Evolutionary conservation across 495 filamentous ascomycete genomes (phyloP).

Genomic region (Penicillium dipodomyicola): DNA sequence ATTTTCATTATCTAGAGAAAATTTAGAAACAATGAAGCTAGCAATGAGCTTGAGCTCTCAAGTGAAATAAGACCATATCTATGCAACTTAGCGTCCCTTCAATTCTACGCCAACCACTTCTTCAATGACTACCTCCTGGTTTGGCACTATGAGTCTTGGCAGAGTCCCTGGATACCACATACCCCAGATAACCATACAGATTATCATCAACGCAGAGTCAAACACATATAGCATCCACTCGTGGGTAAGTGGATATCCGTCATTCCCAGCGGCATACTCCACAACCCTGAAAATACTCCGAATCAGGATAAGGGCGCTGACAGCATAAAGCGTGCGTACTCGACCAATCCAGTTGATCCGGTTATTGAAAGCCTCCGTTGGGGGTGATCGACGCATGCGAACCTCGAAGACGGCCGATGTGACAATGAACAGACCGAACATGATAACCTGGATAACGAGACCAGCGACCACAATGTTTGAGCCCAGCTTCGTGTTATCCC

Average conservation of each 20-base stretch:
- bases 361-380: constrained; percentile 10
- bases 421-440: constrained; percentile 38
- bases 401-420: constrained; percentile 28
- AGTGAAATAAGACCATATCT: background rate
- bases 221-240: constrained; percentile 20
- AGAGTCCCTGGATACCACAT: constrained; percentile 7
- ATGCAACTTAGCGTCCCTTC: background rate
- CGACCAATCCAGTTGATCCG: constrained; percentile 45
- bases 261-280: constrained; percentile 55
- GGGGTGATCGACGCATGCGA: constrained; percentile 26
- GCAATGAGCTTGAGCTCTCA: background rate
- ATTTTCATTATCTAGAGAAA: too few relatives aligned
- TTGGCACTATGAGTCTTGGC: background rate
- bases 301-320: constrained; percentile 52
- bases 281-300: constrained; percentile 58
- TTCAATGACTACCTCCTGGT: background rate
- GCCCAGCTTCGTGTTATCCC: constrained; percentile 7
- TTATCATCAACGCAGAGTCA: constrained; percentile 45
- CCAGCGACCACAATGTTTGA: constrained; percentile 31
- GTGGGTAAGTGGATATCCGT: constrained; percentile 45
- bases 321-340: constrained; percentile 50
- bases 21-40: background rate
- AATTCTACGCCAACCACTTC: too few relatives aligned
- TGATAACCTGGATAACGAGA: constrained; percentile 34
- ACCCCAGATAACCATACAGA: constrained; percentile 47